Percentiles rank a stretch among this genome's conserved stretches.
Conservation (phyloP, 148 eudicot genomes). For the Simmondsia chinensis region DNA sequence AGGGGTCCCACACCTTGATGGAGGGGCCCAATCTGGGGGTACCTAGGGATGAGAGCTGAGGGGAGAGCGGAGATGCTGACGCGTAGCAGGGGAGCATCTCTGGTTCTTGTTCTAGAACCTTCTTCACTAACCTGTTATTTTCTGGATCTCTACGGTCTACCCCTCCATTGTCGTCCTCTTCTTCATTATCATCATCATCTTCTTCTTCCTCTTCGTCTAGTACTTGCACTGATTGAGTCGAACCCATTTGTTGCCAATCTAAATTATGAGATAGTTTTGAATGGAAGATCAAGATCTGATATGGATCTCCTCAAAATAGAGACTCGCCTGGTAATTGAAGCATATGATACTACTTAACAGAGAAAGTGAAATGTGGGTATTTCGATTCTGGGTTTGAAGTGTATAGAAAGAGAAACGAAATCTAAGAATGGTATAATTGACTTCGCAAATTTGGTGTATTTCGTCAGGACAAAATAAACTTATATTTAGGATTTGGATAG, state of each 20-base stretch:
- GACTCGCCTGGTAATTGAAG: too few relatives aligned
- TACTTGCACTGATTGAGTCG: constrained; percentile 60
- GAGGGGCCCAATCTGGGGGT: constrained; percentile 91
- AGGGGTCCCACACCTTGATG: constrained; percentile 99
- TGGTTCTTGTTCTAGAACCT: constrained; percentile 83
- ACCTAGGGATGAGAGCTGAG: constrained; percentile 81
- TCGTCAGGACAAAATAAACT: too few relatives aligned
- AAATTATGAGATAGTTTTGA: too few relatives aligned
- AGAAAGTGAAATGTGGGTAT: too few relatives aligned
- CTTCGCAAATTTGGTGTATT: too few relatives aligned
- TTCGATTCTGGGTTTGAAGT: too few relatives aligned
- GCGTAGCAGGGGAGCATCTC: constrained; percentile 97
- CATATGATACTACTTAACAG: too few relatives aligned
- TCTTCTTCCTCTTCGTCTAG: constrained; percentile 48
- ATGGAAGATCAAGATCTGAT: too few relatives aligned
- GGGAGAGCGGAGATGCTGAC: constrained; percentile 91
- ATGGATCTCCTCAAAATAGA: too few relatives aligned
- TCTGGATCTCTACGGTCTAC: constrained; percentile 5
- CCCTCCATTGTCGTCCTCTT: constrained; percentile 19
- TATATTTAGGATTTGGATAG: too few relatives aligned
- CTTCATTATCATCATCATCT: constrained; percentile 30
- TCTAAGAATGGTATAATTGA: too few relatives aligned
- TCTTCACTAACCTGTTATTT: constrained; percentile 42
- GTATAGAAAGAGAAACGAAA: too few relatives aligned
- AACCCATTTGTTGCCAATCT: constrained; percentile 83